These are phyloP conservation scores for Neopestalotiopsis clavispora DNA, from an alignment of 2,329 filamentous ascomycete species.

Conservation along the genomic window DNA sequence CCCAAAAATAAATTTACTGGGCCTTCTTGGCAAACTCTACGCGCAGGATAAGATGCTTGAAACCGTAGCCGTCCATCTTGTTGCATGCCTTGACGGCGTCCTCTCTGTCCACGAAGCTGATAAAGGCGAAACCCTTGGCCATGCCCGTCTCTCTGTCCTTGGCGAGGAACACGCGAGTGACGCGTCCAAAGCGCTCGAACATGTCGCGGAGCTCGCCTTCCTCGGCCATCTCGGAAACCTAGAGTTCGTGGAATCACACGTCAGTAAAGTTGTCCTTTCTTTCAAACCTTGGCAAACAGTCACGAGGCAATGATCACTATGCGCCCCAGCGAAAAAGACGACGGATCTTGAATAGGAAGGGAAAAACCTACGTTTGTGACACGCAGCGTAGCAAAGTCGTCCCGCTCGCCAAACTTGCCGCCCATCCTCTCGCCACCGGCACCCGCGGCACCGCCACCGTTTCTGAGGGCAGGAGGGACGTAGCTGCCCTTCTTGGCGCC, in stretches of 20 bases:
- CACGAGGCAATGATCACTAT: too few species aligned
- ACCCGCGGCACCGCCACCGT: slow-evolving; percentile 61
- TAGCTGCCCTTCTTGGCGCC: slow-evolving; percentile 81
- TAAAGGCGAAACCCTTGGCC: slow-evolving; percentile 98
- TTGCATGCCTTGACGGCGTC: slow-evolving; percentile 92
- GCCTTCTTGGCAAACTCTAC: slow-evolving; percentile 88
- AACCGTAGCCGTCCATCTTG: slow-evolving; percentile 97
- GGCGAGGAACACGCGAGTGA: slow-evolving; percentile 95
- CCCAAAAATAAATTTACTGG: slow-evolving; percentile 30
- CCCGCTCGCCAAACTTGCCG: slow-evolving; percentile 89
- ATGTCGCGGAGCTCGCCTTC: slow-evolving; percentile 94
- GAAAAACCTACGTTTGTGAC: slow-evolving; percentile 86
- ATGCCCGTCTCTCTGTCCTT: slow-evolving; percentile 96
- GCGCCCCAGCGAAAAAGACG: too few species aligned
- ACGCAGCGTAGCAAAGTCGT: slow-evolving; percentile 93
- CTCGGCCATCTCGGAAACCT: slow-evolving; percentile 97
- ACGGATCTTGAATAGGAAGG: not conserved
- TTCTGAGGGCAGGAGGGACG: slow-evolving; percentile 90
- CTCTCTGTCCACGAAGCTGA: slow-evolving; percentile 88
- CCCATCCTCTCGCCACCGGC: slow-evolving; percentile 83
- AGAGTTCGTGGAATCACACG: slow-evolving; percentile 18
- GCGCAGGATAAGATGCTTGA: slow-evolving; percentile 84
- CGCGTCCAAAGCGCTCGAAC: slow-evolving; percentile 96
- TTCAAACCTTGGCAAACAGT: not conserved
- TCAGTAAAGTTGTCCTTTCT: not conserved